phyloP scores from a whole-genome alignment of 176 grass and related monocot genomes.

The Hordeum marinum region DNA sequence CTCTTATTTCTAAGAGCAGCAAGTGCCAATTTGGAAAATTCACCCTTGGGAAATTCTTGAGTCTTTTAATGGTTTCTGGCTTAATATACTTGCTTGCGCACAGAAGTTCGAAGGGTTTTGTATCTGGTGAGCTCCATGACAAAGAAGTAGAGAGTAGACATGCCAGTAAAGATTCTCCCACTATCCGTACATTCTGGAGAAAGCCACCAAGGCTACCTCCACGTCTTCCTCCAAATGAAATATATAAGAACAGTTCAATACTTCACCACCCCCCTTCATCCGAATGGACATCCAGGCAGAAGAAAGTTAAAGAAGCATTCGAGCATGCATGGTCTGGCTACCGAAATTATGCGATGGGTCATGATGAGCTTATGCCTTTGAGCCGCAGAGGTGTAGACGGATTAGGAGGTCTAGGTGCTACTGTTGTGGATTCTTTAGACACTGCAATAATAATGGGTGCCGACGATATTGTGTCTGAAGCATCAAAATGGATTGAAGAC shows the following conservation, averaged over 20 bases:
- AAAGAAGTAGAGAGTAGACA: slow-evolving; percentile 26
- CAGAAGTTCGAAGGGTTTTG: slow-evolving; percentile 45
- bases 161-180: slow-evolving; percentile 38
- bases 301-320: slow-evolving; percentile 94
- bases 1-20: slow-evolving; percentile 38
- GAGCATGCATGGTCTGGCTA: slow-evolving; percentile 95
- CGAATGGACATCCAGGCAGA: slow-evolving; percentile 62
- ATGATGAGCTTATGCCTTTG: slow-evolving; percentile 94
- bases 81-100: slow-evolving; percentile 59
- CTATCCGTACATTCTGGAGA: slow-evolving; percentile 58
- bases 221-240: slow-evolving; percentile 72
- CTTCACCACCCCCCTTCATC: slow-evolving; percentile 27
- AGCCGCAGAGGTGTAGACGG: slow-evolving; percentile 77
- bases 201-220: slow-evolving; percentile 78
- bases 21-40: slow-evolving; percentile 63
- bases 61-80: slow-evolving; percentile 69
- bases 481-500: slow-evolving; percentile 84
- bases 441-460: slow-evolving; percentile 96
- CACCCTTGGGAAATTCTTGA: slow-evolving; percentile 78
- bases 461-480: slow-evolving; percentile 71
- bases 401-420: slow-evolving; percentile 92
- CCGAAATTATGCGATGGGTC: slow-evolving; percentile 76
- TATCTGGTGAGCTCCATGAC: slow-evolving; percentile 40
- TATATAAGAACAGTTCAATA: slow-evolving; percentile 52
- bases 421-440: slow-evolving; percentile 86